Base-by-base conservation (phyloP, 768 basidiomycete species). In the Hortiboletus campestris region DNA sequence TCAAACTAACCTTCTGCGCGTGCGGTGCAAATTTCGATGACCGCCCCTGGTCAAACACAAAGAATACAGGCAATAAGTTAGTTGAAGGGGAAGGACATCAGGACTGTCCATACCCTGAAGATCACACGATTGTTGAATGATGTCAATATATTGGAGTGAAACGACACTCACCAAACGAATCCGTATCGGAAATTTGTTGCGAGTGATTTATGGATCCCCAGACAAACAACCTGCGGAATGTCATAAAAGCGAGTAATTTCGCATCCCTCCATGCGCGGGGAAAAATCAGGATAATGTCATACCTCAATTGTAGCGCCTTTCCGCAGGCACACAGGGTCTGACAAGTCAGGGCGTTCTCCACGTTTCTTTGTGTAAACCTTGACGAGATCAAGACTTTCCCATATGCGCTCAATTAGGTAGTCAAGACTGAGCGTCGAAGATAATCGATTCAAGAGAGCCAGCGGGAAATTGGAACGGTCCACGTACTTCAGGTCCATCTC, bases 321-420 rank as follows among this genome's bases (percentile, higher is more conserved):
- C 56, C 96, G 81, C 56, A 98, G 72, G 72, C 90, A 92, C 46
- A 98, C 84, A 25, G 97, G 97, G 71, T 99, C 97, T 2, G 78
- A 73, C 13, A 99, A 73, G 70, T 98, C 97, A 4, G 97, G 95
- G 60, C 89, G 90, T 31, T 80, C 90, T n/a, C 96, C 97, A 42
- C 97, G 81, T 70, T 95, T 95, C 75, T 99, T 99, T 3, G 97
- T 99, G 72, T 98, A 99, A 43, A 99, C 84, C 67, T 94, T 95
- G 51, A 89, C 88, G 8, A 92, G 80, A 49, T 80, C 76, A n/a
- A 94, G 80, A 55, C 89, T 83, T 29, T 85, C 86, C 88, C 88
- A 91, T 57, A 91, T 85, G 20, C 84, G 80, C 58, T 88, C 87
- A 52, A 90, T 81, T 36, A 91, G 78, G 65, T 89, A 84, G 65